A percentile compares a stretch with the other conserved stretches of the same genome.
Conservation (phyloP, 2,329 filamentous ascomycete genomes). For the Colletotrichum sp. region DNA sequence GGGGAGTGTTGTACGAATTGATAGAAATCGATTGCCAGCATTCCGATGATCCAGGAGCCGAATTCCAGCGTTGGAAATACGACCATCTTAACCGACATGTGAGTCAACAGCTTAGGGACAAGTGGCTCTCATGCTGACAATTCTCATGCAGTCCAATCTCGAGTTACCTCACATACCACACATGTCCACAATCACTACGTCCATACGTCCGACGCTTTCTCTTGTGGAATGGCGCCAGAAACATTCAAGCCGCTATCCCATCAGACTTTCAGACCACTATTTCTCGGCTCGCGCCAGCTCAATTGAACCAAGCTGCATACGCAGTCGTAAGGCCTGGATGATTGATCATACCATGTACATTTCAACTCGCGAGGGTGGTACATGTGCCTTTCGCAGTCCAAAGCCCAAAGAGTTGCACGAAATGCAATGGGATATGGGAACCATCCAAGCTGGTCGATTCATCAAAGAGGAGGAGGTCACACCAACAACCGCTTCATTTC, state of each 20-base stretch:
- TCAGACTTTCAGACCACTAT: slow-evolving; percentile 43
- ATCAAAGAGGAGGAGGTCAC: slow-evolving; percentile 37
- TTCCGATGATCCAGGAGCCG: slow-evolving; percentile 48
- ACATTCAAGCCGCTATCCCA: slow-evolving; percentile 42
- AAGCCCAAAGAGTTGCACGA: slow-evolving; percentile 45
- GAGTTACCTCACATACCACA: slow-evolving; percentile 53
- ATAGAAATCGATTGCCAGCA: slow-evolving; percentile 50
- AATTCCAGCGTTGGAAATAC: slow-evolving; percentile 51
- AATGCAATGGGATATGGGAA: slow-evolving; percentile 42
- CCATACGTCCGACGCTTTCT: slow-evolving; percentile 42
- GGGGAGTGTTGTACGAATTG: slow-evolving; percentile 50
- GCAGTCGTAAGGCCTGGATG: slow-evolving; percentile 44
- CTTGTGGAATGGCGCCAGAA: slow-evolving; percentile 40
- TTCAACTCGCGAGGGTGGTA: slow-evolving; percentile 41
- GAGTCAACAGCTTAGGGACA: slow-evolving; percentile 8
- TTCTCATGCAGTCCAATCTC: slow-evolving; percentile 38
- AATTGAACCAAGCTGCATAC: slow-evolving; percentile 37
- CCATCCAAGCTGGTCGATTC: slow-evolving; percentile 32
- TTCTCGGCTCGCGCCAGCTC: slow-evolving; percentile 27
- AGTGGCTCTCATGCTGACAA: background rate
- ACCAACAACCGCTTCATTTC: slow-evolving; percentile 14
- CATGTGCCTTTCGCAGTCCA: slow-evolving; percentile 39
- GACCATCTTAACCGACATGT: slow-evolving; percentile 50
- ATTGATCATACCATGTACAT: slow-evolving; percentile 49
- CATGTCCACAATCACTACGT: slow-evolving; percentile 48